Percentiles rank a stretch among this genome's conserved stretches.
phyloP scores from a whole-genome alignment of 306 rosid species.

The Carpinus viminea region DNA sequence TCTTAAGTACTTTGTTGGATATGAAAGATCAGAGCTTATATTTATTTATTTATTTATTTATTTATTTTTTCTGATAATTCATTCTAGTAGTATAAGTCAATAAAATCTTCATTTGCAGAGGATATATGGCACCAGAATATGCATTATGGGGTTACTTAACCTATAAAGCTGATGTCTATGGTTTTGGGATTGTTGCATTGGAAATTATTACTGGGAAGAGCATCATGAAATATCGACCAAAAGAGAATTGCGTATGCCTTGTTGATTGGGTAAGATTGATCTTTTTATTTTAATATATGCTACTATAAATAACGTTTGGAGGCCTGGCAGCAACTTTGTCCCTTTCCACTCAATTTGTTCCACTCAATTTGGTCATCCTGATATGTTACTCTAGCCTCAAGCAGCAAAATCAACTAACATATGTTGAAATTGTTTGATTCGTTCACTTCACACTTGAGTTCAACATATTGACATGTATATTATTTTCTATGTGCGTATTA shows the following conservation, averaged over 20 bases:
- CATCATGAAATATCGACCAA: constrained; percentile 38
- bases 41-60: too few species aligned
- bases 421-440: not conserved
- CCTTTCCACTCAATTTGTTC: constrained; percentile 10
- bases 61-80: not conserved
- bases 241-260: constrained; percentile 57
- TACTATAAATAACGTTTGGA: not conserved
- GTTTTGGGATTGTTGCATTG: constrained; percentile 62
- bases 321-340: not conserved
- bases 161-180: constrained; percentile 61
- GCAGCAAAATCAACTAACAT: not conserved
- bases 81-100: not conserved
- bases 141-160: constrained; percentile 62
- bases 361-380: not conserved
- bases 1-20: not conserved
- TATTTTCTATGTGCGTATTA: too few species aligned
- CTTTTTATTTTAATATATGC: not conserved
- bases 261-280: constrained; percentile 51
- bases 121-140: constrained; percentile 82
- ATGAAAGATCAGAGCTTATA: not conserved
- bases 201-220: constrained; percentile 53
- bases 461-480: not conserved
- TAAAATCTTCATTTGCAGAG: constrained; percentile 36
- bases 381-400: too few species aligned
- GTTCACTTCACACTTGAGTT: not conserved